Percentiles rank a stretch among this genome's conserved stretches.
phyloP scores from a whole-genome alignment of 2,329 filamentous ascomycete species.

The Chaetomium globosum region DNA sequence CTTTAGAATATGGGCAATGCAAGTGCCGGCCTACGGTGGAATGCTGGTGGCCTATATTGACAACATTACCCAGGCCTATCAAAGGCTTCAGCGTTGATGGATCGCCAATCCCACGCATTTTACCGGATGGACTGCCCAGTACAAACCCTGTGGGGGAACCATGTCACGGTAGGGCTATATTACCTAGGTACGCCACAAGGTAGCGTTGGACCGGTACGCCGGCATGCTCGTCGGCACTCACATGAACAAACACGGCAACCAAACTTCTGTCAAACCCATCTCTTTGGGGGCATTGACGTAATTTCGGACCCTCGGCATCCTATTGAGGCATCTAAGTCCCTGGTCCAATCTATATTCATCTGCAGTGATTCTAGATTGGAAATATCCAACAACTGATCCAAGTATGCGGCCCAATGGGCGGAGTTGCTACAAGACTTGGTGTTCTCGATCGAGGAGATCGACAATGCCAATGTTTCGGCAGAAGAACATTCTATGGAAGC shows the following conservation, averaged over 20 bases:
- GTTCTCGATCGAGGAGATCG: not conserved
- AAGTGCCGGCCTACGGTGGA: conserved; percentile 27
- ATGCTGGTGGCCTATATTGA: conserved; percentile 21
- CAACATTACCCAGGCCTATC: conserved; percentile 30
- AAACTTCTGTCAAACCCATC: not conserved
- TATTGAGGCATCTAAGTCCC: not conserved
- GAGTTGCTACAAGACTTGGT: not conserved
- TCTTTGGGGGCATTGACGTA: not conserved
- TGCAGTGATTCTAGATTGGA: not conserved
- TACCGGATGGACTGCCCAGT: conserved; percentile 21
- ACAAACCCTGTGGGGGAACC: not conserved
- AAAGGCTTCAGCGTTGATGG: conserved; percentile 13
- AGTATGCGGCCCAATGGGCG: not conserved
- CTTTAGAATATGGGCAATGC: conserved; percentile 10
- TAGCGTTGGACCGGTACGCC: not conserved
- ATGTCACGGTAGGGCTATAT: conserved; percentile 5
- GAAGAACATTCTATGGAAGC: not conserved
- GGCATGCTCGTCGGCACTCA: not conserved
- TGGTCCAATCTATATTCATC: not conserved
- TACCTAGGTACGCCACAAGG: not conserved
- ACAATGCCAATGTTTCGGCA: not conserved
- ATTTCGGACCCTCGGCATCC: conserved; percentile 10
- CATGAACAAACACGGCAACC: not conserved
- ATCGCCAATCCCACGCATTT: conserved; percentile 24
- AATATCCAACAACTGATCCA: not conserved